These are phyloP conservation scores for Rhinocladiella similis DNA, from an alignment of 2,329 filamentous ascomycete species.

Conservation along the genomic window DNA sequence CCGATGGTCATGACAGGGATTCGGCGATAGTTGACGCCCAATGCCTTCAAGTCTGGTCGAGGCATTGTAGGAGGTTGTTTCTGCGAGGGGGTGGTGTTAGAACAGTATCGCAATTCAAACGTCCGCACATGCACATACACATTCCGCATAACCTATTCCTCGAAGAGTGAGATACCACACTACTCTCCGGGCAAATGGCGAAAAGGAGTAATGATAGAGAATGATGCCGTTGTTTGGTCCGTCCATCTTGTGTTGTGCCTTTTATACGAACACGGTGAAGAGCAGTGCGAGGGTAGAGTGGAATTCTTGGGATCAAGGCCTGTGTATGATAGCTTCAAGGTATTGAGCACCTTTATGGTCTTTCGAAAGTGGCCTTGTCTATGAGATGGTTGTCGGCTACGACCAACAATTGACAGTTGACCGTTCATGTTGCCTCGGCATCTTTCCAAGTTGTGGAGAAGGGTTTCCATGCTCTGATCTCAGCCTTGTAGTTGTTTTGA, in stretches of 20 bases:
- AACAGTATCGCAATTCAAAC: neutral
- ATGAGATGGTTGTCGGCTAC: too few relatives aligned
- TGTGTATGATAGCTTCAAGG: neutral
- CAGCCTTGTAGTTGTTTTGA: too few relatives aligned
- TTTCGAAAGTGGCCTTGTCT: too few relatives aligned
- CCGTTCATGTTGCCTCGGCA: neutral
- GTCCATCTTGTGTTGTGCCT: slow-evolving; percentile 10
- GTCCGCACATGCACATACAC: slow-evolving; percentile 54
- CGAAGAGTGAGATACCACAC: slow-evolving; percentile 69
- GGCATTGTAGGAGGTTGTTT: slow-evolving; percentile 67
- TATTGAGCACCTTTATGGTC: too few relatives aligned
- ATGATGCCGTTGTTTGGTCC: slow-evolving; percentile 25
- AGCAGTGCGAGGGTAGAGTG: too few relatives aligned
- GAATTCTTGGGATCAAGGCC: neutral
- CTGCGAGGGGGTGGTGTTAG: slow-evolving; percentile 38
- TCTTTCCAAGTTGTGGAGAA: too few relatives aligned
- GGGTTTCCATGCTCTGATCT: too few relatives aligned
- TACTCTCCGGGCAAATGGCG: slow-evolving; percentile 64
- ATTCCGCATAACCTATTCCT: slow-evolving; percentile 66
- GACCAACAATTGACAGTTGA: too few relatives aligned
- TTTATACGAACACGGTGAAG: too few relatives aligned
- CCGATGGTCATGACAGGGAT: slow-evolving; percentile 69
- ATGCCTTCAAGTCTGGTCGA: slow-evolving; percentile 61
- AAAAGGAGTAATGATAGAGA: slow-evolving; percentile 66
- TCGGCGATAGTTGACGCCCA: slow-evolving; percentile 67